Evolutionary conservation across 2,329 filamentous ascomycete genomes (phyloP), one percentile per base, ranked within the genome.

Genomic region (Xylaria sp.): DNA sequence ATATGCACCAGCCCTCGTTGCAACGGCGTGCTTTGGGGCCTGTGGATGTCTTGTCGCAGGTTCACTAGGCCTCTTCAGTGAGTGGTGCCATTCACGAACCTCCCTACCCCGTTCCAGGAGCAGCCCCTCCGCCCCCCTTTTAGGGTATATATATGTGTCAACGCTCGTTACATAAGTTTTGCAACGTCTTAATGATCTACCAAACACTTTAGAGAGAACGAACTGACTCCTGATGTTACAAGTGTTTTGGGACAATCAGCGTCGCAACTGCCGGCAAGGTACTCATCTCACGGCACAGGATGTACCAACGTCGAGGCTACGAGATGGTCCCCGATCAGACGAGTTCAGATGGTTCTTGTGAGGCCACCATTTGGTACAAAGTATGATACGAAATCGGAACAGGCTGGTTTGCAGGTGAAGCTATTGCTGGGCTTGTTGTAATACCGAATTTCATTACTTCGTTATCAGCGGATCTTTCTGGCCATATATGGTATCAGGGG

Each of bases 1-100:
- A 63, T 90, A 90, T 64, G 75, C 82, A 49, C 85, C 86, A 1
- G 87, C 87, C 0, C 70, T 89, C 39, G 80, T 84, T 37, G 88
- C 85, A 0, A 87, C 82, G 2, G 85, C 84, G 0, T 78, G 77
- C 2, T 88, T 87, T 73, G 87, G 87, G 0, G 87, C 78, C 0
- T 72, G 72, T 0, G 87, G 87, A 0, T 78, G 80, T 20, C 54
- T 82, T 1, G 68, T 86, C 48, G 81, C 86, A 0, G 70, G 78
- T 3, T 54, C 73, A n/a, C 66, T 90, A 44, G 87, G 86, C 0
- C 48, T 72, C 0, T 90, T 79, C 63, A 90, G n/a, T n/a, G n/a
- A n/a, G n/a, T n/a, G n/a, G n/a, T n/a, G n/a, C n/a, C n/a, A n/a
- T n/a, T n/a, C n/a, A n/a, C n/a, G n/a, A n/a, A n/a, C n/a, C n/a